Conservation (phyloP, 164 flowering plant species). For the Taxillus chinensis region DNA sequence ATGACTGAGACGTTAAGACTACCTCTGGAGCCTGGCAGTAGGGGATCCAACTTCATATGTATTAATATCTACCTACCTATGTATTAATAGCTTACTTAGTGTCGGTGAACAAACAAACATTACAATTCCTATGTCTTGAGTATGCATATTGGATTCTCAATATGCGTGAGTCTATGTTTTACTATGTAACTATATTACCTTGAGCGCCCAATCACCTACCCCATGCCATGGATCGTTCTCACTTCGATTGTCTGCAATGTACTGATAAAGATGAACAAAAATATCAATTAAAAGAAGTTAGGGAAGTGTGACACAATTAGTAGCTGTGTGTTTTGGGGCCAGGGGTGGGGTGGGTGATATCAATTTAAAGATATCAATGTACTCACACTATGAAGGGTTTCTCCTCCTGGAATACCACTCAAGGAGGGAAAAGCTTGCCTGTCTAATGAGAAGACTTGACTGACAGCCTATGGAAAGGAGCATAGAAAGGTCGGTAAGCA, state of each 20-base stretch:
- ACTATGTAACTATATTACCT: slow-evolving; percentile 33
- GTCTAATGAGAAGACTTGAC: slow-evolving; percentile 76
- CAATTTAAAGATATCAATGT: background rate
- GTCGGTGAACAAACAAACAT: no score
- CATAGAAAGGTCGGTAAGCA: slow-evolving; percentile 5
- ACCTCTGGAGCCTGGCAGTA: no score
- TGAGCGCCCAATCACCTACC: slow-evolving; percentile 71
- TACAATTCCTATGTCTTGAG: no score
- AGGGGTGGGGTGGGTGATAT: no score
- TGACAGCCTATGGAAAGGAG: slow-evolving; percentile 48
- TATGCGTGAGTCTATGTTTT: background rate
- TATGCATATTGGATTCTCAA: no score
- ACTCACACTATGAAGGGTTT: slow-evolving; percentile 86
- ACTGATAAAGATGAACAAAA: slow-evolving; percentile 25
- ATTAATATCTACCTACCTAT: no score
- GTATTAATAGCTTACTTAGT: no score
- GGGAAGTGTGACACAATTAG: no score
- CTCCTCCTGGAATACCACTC: slow-evolving; percentile 98
- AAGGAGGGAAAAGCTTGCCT: slow-evolving; percentile 82
- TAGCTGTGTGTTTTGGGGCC: no score
- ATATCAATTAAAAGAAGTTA: no score
- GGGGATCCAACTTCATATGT: no score
- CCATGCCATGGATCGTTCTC: slow-evolving; percentile 94
- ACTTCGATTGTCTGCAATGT: slow-evolving; percentile 69
- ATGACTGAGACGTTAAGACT: no score